Base-by-base conservation (phyloP, 345 rosid species). In the Cardamine chenopodiifolia region DNA sequence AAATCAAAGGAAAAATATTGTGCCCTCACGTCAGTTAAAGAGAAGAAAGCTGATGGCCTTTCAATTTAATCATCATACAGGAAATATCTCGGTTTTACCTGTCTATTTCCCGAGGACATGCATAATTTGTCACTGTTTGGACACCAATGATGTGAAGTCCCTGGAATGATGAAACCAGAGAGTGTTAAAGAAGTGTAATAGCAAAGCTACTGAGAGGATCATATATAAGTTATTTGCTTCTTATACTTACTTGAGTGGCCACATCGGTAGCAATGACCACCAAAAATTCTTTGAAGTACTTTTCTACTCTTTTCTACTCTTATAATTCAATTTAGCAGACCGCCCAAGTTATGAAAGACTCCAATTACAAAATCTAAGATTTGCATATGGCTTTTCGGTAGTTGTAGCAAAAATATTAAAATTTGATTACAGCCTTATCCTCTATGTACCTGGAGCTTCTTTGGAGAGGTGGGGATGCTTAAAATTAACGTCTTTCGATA, bases 81-180 rank as follows among this genome's bases (percentile, higher is more conserved):
- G 37, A 15, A 19, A 42, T 40, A 34, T 71, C 56, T 37, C 12
- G 2, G 8, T 32, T 26, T 25, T 67, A 90, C 99, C 96, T 90
- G 59, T 93, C 90, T 59, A 95, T 86, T 80, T 95, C 99, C 71
- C 94, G 91, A 47, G 99, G 99, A 77, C 99, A 95, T 42, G 98
- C 92, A 81, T 85, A 92, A 73, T 92, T 95, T 72, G 92, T 92
- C 77, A 95, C 98, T 26, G 99, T 90, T 70, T 92, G 86, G 71
- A 95, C 99, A 73, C 99, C 99, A 84, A 92, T 82, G 74, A 95
- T 90, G 73, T 95, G 98, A 76, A 95, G 96, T 59, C 98, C 99
- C 98, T 92, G 65, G 12, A 79, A 66, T 66, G 49, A 48, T 45
- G 47, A 68, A 62, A 62, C 35, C 19, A 67, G 71, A 56, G 62